Conservation (phyloP, 805 yeast species). For the Novakomyces olei region DNA sequence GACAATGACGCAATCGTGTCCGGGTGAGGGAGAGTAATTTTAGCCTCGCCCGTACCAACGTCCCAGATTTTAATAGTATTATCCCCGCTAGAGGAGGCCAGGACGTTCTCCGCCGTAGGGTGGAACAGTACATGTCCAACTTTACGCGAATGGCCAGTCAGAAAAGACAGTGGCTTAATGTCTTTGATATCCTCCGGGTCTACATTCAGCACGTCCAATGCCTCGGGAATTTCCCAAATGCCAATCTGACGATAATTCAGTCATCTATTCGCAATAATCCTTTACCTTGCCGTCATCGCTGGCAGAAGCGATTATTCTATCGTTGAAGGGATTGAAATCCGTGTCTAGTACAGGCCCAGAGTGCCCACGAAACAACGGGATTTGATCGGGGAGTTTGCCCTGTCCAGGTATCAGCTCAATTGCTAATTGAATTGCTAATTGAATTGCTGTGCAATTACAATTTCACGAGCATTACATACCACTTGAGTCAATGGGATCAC, state of each 20-base stretch:
- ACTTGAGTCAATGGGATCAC: constrained; percentile 75
- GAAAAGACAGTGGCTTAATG: constrained; percentile 43
- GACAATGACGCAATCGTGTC: constrained; percentile 85
- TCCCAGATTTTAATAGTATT: constrained; percentile 86
- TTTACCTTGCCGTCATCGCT: constrained; percentile 49
- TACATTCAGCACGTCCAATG: constrained; percentile 44
- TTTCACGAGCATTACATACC: no score
- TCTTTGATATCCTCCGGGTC: constrained; percentile 36
- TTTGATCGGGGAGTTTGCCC: constrained; percentile 84
- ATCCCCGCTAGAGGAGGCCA: constrained; percentile 81
- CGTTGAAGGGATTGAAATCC: constrained; percentile 81
- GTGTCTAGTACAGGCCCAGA: constrained; percentile 90
- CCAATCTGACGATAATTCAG: constrained; percentile 25
- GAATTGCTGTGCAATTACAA: no score
- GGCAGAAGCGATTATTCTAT: constrained; percentile 48
- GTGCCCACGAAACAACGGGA: constrained; percentile 87
- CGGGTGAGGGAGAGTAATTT: constrained; percentile 56
- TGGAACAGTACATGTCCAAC: constrained; percentile 83
- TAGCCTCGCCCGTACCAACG: constrained; percentile 47
- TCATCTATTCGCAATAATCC: constrained; percentile 14
- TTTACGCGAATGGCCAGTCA: constrained; percentile 73
- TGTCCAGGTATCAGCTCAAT: no score
- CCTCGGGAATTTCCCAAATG: constrained; percentile 72
- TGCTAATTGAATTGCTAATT: no score
- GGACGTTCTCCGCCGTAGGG: constrained; percentile 66